Conservation (phyloP, 2,329 filamentous ascomycete species). For the Gaeumannomyces tritici region DNA sequence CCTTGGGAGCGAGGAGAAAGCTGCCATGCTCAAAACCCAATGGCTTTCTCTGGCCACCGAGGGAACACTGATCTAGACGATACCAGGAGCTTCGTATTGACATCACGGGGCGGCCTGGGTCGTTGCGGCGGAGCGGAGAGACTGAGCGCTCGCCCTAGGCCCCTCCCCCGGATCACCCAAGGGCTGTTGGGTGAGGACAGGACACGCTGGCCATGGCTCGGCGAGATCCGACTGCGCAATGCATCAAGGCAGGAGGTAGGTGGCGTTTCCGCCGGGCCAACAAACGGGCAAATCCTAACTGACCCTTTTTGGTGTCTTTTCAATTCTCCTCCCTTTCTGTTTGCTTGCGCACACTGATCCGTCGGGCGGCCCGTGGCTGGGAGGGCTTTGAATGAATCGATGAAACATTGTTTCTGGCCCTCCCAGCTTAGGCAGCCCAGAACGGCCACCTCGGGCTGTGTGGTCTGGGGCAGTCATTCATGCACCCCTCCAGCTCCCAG, state of each 20-base stretch:
- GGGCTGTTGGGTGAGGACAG: neutral
- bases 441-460: neutral
- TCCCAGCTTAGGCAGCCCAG: no score
- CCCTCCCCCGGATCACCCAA: no score
- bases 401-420: neutral
- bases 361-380: no score
- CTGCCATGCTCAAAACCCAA: no score
- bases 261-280: no score
- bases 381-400: neutral
- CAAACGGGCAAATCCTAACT: neutral
- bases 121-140: neutral
- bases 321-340: neutral
- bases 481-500: neutral
- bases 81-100: neutral
- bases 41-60: neutral
- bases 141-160: no score
- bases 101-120: neutral
- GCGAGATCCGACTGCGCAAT: neutral
- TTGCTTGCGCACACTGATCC: neutral
- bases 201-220: neutral
- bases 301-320: neutral
- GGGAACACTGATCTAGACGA: neutral
- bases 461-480: neutral
- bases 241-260: neutral
- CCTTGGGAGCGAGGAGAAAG: neutral